Conservation (phyloP, 2,329 filamentous ascomycete genomes). For the Taxawa tesnikishii region DNA sequence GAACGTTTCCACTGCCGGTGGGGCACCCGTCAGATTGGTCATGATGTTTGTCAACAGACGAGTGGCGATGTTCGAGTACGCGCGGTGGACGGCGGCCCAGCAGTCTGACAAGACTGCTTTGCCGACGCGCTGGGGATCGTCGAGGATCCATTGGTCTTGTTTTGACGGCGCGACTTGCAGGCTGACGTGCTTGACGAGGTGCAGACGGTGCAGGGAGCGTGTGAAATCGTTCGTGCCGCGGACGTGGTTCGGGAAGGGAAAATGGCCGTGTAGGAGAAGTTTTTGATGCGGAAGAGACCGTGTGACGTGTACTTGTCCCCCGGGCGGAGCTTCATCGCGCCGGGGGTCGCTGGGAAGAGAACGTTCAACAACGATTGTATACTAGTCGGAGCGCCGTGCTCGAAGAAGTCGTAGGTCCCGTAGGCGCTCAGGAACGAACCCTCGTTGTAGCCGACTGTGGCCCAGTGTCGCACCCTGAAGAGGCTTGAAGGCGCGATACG, state of each 20-base stretch:
- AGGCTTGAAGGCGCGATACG: constrained; percentile 24
- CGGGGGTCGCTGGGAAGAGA: constrained; percentile 6
- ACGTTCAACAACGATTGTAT: constrained; percentile 16
- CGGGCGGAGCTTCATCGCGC: not conserved
- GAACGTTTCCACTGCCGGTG: constrained; percentile 1
- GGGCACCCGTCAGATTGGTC: constrained; percentile 2
- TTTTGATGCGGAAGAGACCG: constrained; percentile 16
- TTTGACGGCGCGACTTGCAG: constrained; percentile 29
- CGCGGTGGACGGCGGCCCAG: constrained; percentile 16
- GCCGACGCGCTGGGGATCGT: constrained; percentile 22
- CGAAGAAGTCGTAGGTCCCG: constrained; percentile 57
- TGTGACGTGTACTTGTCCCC: constrained; percentile 3
- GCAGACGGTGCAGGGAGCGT: constrained; percentile 9
- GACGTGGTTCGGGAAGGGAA: constrained; percentile 18
- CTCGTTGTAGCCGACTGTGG: constrained; percentile 56
- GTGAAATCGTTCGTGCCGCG: constrained; percentile 9
- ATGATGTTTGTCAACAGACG: constrained; percentile 5
- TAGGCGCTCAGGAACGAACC: constrained; percentile 59
- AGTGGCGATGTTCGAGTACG: constrained; percentile 11
- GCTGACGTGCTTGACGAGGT: constrained; percentile 15
- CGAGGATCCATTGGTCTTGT: constrained; percentile 17
- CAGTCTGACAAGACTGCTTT: constrained; percentile 28
- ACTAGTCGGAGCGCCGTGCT: constrained; percentile 38
- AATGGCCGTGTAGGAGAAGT: constrained; percentile 20
- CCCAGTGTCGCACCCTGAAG: constrained; percentile 51